Percentiles rank a stretch among this genome's conserved stretches.
These are phyloP conservation scores for Ganoderma leucocontextum DNA, from an alignment of 1,284 basidiomycete species.

Conservation along the genomic window DNA sequence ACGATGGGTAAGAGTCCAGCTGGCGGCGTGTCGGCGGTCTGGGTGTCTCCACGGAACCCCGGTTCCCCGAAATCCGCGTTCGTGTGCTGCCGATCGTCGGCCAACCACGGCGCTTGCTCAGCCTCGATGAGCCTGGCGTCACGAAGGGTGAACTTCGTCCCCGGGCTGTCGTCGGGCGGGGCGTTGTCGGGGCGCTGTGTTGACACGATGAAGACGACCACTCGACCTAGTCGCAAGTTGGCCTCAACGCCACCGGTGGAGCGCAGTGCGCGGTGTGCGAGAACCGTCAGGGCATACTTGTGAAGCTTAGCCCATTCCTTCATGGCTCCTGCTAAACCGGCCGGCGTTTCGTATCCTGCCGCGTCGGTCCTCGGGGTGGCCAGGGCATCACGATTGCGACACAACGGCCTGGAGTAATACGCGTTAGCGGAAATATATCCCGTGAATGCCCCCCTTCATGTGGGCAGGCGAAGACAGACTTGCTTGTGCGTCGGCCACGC, in stretches of 20 bases:
- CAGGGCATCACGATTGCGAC: too few species aligned
- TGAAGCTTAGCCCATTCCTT: not conserved
- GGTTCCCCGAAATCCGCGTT: too few species aligned
- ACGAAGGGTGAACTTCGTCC: not conserved
- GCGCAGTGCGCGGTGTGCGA: not conserved
- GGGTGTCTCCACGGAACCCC: not conserved
- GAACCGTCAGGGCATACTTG: not conserved
- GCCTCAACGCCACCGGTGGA: not conserved
- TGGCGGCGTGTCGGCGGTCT: not conserved
- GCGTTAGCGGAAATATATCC: not conserved
- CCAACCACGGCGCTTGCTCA: not conserved
- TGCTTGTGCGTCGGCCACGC: not conserved
- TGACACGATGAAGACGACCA: not conserved
- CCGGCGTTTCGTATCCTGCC: not conserved
- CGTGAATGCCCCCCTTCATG: too few species aligned
- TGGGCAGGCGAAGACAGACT: too few species aligned
- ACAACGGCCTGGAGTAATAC: not conserved
- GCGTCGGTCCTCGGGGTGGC: not conserved
- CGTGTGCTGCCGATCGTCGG: not conserved
- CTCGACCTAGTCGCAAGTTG: not conserved
- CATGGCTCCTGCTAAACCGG: not conserved
- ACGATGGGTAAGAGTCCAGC: not conserved
- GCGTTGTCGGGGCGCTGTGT: not conserved
- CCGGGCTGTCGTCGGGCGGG: not conserved
- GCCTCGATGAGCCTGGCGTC: not conserved